Percentiles rank a stretch among this genome's conserved stretches.
Evolutionary conservation across 129 eudicot species (phyloP).

Genomic region (Flaveria brownii): DNA sequence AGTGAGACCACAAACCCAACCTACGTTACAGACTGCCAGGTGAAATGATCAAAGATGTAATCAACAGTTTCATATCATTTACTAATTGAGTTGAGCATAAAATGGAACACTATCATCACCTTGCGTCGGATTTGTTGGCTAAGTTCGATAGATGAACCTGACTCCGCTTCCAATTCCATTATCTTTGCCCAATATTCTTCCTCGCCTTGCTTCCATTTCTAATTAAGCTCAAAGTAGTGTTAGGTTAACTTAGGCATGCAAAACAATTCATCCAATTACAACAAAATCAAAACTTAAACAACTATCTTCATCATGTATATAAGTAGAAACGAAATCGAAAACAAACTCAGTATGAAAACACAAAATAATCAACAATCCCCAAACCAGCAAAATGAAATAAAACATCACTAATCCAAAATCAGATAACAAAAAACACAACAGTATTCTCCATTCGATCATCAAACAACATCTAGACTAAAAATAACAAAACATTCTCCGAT

Average conservation of each 20-base stretch:
- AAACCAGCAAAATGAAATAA: neutral
- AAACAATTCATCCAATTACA: conserved; percentile 25
- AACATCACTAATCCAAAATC: conserved; percentile 18
- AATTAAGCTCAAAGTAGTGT: neutral
- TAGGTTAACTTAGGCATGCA: neutral
- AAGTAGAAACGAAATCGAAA: neutral
- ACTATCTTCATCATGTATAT: conserved; percentile 5
- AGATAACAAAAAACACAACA: neutral
- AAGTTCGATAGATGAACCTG: conserved; percentile 45
- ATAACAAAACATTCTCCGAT: neutral
- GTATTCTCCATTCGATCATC: conserved; percentile 26
- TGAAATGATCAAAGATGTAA: neutral
- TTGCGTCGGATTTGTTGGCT: conserved; percentile 49
- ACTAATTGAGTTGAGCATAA: no score
- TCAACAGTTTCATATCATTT: neutral
- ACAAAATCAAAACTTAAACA: conserved; percentile 6
- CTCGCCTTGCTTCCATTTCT: conserved; percentile 50
- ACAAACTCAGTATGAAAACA: neutral
- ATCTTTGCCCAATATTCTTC: conserved; percentile 44
- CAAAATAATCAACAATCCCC: conserved; percentile 7
- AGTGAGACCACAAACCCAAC: neutral
- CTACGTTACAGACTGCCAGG: neutral
- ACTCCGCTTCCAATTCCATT: conserved; percentile 44
- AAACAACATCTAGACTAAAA: neutral
- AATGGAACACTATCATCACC: no score